These are phyloP conservation scores for Pseudogymnoascus sp. DNA, from an alignment of 2,329 filamentous ascomycete species.

Conservation along the genomic window DNA sequence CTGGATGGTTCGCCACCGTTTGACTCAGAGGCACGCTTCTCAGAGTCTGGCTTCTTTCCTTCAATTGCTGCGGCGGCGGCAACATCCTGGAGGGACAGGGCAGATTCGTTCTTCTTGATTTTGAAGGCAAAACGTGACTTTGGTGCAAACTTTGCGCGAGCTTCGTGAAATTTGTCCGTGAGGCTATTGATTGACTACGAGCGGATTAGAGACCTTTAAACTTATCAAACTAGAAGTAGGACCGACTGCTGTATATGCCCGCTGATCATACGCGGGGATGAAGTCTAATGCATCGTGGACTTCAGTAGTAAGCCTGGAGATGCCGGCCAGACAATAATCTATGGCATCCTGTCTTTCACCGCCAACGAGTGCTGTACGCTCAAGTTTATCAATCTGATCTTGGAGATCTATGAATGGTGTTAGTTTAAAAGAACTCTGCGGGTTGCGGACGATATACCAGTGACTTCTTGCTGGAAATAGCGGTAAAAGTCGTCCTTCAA, in stretches of 20 bases:
- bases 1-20: slow-evolving; percentile 23
- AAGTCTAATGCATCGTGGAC: slow-evolving; percentile 76
- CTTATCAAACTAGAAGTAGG: not conserved
- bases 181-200: slow-evolving; percentile 67
- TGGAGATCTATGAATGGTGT: slow-evolving; percentile 52
- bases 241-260: slow-evolving; percentile 68
- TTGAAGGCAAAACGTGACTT: slow-evolving; percentile 82
- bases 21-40: not conserved
- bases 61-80: slow-evolving; percentile 39
- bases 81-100: slow-evolving; percentile 47
- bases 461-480: slow-evolving; percentile 69
- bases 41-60: slow-evolving; percentile 17
- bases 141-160: slow-evolving; percentile 58
- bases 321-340: slow-evolving; percentile 69
- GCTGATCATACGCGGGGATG: slow-evolving; percentile 82
- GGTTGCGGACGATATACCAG: slow-evolving; percentile 40
- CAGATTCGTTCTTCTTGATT: slow-evolving; percentile 42
- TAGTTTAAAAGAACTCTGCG: not conserved
- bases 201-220: not conserved
- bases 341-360: slow-evolving; percentile 73
- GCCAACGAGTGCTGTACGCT: slow-evolving; percentile 50
- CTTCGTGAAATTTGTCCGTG: slow-evolving; percentile 66
- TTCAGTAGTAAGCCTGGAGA: slow-evolving; percentile 71
- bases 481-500: slow-evolving; percentile 75
- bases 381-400: slow-evolving; percentile 62